Conservation (phyloP, 2,329 filamentous ascomycete species). For the Lecanicillium sp. region DNA sequence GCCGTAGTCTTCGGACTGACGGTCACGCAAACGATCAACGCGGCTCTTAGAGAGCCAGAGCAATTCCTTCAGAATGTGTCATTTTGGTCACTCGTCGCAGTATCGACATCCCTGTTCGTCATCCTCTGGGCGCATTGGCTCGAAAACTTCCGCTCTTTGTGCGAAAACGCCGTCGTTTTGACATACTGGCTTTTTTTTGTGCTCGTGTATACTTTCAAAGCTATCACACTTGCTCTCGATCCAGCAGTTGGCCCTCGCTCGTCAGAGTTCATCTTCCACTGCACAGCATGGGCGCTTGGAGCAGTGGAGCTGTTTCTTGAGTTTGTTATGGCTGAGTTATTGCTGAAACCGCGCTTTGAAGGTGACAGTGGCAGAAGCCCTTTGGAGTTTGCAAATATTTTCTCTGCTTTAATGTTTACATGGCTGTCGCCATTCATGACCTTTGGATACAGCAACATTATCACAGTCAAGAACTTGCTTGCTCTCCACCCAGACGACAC, state of each 20-base stretch:
- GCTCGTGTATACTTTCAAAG: conserved; percentile 65
- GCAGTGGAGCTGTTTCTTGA: conserved; percentile 64
- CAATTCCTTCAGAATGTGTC: conserved; percentile 70
- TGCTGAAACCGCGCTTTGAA: conserved; percentile 72
- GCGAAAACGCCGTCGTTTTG: conserved; percentile 76
- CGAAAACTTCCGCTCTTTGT: conserved; percentile 70
- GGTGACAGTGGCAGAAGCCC: conserved; percentile 59
- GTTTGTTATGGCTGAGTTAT: conserved; percentile 68
- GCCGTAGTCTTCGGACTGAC: conserved; percentile 62
- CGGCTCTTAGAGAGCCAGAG: conserved; percentile 39
- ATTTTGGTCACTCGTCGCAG: conserved; percentile 67
- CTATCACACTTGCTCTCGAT: conserved; percentile 70
- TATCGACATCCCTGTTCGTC: conserved; percentile 60
- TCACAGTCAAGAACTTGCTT: conserved; percentile 13
- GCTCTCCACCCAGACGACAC: conserved; percentile 13
- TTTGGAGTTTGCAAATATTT: conserved; percentile 12
- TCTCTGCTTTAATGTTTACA: conserved; percentile 13
- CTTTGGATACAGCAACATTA: conserved; percentile 13
- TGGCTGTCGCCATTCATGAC: conserved; percentile 14
- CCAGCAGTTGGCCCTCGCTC: conserved; percentile 54
- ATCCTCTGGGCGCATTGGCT: conserved; percentile 71
- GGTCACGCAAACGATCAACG: conserved; percentile 59
- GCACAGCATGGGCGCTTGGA: conserved; percentile 59
- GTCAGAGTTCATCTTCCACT: conserved; percentile 67
- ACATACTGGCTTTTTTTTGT: conserved; percentile 81